A percentile compares a stretch with the other conserved stretches of the same genome.
Conservation (phyloP, 441 rosid species). For the Pelargonium myrrhifolium region DNA sequence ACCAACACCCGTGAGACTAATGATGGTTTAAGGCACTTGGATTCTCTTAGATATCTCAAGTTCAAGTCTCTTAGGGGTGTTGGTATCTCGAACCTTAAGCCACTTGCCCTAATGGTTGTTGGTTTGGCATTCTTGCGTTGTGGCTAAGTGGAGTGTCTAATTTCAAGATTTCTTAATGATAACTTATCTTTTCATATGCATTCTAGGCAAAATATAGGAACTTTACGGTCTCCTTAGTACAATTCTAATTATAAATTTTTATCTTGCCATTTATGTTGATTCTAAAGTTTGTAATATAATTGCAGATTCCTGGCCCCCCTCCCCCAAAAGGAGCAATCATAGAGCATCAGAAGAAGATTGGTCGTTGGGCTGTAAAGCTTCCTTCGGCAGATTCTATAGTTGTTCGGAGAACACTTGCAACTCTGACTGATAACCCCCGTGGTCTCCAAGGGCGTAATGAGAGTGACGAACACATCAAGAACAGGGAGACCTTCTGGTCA, state of each 20-base stretch:
- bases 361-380: background rate
- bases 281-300: slow-evolving; percentile 14
- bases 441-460: slow-evolving; percentile 72
- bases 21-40: no score
- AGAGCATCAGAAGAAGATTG: background rate
- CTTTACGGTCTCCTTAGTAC: background rate
- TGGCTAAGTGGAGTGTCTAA: background rate
- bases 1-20: no score
- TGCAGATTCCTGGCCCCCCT: slow-evolving; percentile 69
- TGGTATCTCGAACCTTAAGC: no score
- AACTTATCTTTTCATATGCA: background rate
- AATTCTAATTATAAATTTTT: no score
- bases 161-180: background rate
- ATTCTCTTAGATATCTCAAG: no score
- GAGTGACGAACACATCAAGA: slow-evolving; percentile 42
- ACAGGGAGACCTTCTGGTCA: slow-evolving; percentile 68
- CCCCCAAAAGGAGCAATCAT: slow-evolving; percentile 42
- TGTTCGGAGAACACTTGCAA: slow-evolving; percentile 68
- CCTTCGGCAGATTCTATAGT: slow-evolving; percentile 65
- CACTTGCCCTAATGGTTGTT: no score
- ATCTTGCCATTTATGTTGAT: slow-evolving; percentile 4
- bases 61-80: no score
- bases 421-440: slow-evolving; percentile 53
- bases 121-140: background rate
- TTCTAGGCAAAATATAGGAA: background rate